phyloP scores from a whole-genome alignment of 805 yeast genomes.

The Priceomyces castillae region DNA sequence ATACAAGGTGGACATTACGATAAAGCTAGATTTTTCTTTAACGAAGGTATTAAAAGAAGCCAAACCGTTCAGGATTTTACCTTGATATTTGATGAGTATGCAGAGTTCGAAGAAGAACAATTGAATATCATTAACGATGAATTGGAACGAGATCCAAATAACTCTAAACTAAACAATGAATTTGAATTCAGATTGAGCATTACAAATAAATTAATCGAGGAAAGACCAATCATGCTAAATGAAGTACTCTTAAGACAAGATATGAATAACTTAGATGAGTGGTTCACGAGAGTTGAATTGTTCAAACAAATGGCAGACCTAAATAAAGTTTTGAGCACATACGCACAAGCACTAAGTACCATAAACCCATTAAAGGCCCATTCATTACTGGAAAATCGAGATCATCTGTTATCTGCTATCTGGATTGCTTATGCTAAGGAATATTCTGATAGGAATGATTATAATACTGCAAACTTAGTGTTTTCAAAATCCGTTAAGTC shows the following conservation, averaged over 20 bases:
- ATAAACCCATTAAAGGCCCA: constrained; percentile 57
- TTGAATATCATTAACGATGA: constrained; percentile 22
- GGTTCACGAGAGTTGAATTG: constrained; percentile 63
- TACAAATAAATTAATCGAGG: constrained; percentile 55
- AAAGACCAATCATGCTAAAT: constrained; percentile 56
- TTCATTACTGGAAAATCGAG: constrained; percentile 15
- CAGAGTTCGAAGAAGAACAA: constrained; percentile 56
- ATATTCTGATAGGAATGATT: constrained; percentile 56
- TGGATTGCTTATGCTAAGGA: constrained; percentile 72
- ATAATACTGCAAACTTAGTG: constrained; percentile 58
- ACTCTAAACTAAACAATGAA: constrained; percentile 16
- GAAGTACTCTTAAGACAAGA: constrained; percentile 66
- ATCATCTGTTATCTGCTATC: constrained; percentile 47
- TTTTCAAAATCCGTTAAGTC: constrained; percentile 66
- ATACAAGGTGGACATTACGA: constrained; percentile 31
- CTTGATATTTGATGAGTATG: constrained; percentile 57
- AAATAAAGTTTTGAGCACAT: constrained; percentile 48
- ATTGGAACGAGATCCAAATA: constrained; percentile 10
- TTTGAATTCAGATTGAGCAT: constrained; percentile 44
- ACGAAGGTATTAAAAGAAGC: constrained; percentile 46
- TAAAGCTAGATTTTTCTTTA: constrained; percentile 36
- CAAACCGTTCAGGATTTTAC: constrained; percentile 61
- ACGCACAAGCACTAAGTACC: constrained; percentile 60
- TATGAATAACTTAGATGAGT: constrained; percentile 57
- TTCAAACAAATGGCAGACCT: constrained; percentile 38